Conservation (phyloP, 1,139 yeast species). For the Hyphopichia wangnamkhiaoensis region DNA sequence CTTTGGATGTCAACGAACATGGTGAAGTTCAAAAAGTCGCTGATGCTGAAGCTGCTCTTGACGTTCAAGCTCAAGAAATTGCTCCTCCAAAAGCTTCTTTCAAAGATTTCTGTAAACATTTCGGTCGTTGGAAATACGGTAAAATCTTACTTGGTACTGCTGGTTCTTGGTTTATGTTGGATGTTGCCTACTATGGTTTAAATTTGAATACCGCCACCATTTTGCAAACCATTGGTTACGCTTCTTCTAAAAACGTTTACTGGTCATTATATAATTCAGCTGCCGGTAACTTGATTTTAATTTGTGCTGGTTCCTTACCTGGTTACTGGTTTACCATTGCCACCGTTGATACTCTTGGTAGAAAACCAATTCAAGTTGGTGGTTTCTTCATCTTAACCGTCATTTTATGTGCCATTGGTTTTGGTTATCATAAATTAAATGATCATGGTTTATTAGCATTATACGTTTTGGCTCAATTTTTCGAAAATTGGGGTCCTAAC, state of each 20-base stretch:
- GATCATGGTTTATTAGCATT: slow-evolving; percentile 70
- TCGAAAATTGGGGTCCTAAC: slow-evolving; percentile 93
- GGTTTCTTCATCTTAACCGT: slow-evolving; percentile 72
- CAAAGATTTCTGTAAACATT: slow-evolving; percentile 66
- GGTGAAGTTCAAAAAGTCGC: slow-evolving; percentile 61
- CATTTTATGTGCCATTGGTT: slow-evolving; percentile 73
- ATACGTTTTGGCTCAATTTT: slow-evolving; percentile 77
- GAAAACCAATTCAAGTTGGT: slow-evolving; percentile 75
- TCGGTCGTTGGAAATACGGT: slow-evolving; percentile 86
- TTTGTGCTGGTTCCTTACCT: slow-evolving; percentile 90
- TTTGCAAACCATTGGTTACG: slow-evolving; percentile 82
- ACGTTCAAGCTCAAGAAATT: slow-evolving; percentile 45
- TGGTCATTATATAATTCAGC: slow-evolving; percentile 68
- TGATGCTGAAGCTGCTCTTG: slow-evolving; percentile 52
- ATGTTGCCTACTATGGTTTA: slow-evolving; percentile 92
- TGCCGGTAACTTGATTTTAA: slow-evolving; percentile 84
- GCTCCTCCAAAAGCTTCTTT: slow-evolving; percentile 61
- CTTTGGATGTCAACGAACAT: slow-evolving; percentile 68
- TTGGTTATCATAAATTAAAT: slow-evolving; percentile 66
- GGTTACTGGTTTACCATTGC: slow-evolving; percentile 87
- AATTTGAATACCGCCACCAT: slow-evolving; percentile 78
- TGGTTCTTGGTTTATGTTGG: slow-evolving; percentile 94
- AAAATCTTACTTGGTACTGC: slow-evolving; percentile 90
- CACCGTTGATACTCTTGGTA: slow-evolving; percentile 74
- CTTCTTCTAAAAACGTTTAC: slow-evolving; percentile 65